These are phyloP conservation scores for Dimocarpus longan DNA, from an alignment of 345 rosid species.

Conservation along the genomic window DNA sequence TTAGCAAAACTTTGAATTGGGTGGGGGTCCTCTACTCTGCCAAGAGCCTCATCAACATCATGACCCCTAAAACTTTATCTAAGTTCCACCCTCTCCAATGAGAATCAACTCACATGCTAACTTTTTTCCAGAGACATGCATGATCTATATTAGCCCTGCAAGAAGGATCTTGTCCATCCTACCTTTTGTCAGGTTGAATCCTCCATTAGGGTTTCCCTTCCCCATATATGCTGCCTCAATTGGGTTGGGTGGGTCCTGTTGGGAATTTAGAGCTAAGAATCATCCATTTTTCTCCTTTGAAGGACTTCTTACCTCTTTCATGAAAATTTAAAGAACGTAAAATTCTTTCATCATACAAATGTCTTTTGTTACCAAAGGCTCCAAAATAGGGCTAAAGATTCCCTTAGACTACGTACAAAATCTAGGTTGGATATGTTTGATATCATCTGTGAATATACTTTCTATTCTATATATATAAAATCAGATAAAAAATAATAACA, in stretches of 20 bases:
- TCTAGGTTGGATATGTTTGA: too few species aligned
- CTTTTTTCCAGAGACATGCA: constrained; percentile 40
- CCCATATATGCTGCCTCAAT: background rate
- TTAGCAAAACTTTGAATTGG: background rate
- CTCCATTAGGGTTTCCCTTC: constrained; percentile 33
- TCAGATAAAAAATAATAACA: background rate
- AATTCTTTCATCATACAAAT: constrained; percentile 4
- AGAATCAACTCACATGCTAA: constrained; percentile 50
- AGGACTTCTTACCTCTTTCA: constrained; percentile 17
- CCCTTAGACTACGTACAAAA: constrained; percentile 14
- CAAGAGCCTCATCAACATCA: constrained; percentile 17
- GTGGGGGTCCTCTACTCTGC: constrained; percentile 19
- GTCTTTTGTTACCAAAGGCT: background rate
- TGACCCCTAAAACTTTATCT: constrained; percentile 9
- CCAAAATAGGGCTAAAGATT: constrained; percentile 4
- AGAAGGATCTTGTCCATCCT: constrained; percentile 39
- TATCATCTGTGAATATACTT: too few species aligned
- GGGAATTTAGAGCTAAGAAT: constrained; percentile 27
- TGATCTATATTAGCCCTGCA: constrained; percentile 34
- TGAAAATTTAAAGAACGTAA: background rate
- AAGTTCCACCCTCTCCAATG: constrained; percentile 35
- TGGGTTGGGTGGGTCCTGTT: constrained; percentile 24
- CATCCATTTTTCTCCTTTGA: constrained; percentile 43
- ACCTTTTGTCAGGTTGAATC: constrained; percentile 48
- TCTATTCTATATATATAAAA: background rate